Conservation (phyloP, 1,284 basidiomycete genomes). For the Irpex lacteus region DNA sequence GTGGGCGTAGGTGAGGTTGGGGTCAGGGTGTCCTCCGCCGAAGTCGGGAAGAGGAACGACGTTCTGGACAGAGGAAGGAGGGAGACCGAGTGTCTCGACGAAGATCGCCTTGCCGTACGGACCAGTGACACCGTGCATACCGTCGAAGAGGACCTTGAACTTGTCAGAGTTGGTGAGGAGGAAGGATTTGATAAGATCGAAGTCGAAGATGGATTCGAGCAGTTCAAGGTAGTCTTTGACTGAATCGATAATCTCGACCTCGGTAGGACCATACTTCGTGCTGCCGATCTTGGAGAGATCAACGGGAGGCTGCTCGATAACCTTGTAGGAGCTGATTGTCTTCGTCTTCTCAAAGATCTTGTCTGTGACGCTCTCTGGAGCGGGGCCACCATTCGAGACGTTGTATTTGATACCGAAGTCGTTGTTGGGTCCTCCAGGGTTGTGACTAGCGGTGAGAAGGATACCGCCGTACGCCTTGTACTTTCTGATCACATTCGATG, state of each 20-base stretch:
- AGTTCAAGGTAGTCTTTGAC: slow-evolving; percentile 88
- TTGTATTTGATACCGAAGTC: slow-evolving; percentile 99
- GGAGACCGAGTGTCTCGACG: slow-evolving; percentile 80
- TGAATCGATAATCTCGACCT: slow-evolving; percentile 93
- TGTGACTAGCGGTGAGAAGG: slow-evolving; percentile 96
- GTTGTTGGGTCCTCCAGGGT: slow-evolving; percentile 95
- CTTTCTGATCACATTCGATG: slow-evolving; percentile 92
- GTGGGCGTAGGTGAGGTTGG: slow-evolving; percentile 97
- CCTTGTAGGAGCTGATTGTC: slow-evolving; percentile 83
- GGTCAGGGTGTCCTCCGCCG: slow-evolving; percentile 96
- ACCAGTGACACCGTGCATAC: slow-evolving; percentile 95
- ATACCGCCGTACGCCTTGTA: slow-evolving; percentile 98
- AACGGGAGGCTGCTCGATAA: slow-evolving; percentile 63
- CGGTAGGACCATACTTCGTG: slow-evolving; percentile 77
- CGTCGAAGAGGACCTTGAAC: slow-evolving; percentile 94
- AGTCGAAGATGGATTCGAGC: slow-evolving; percentile 92
- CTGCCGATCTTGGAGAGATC: slow-evolving; percentile 86
- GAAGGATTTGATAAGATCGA: slow-evolving; percentile 89
- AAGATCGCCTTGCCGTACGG: slow-evolving; percentile 94
- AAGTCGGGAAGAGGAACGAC: slow-evolving; percentile 92
- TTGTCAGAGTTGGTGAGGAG: slow-evolving; percentile 64
- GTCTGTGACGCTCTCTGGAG: slow-evolving; percentile 93
- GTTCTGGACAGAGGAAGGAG: slow-evolving; percentile 85
- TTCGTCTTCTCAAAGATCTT: slow-evolving; percentile 92
- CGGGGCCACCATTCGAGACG: slow-evolving; percentile 94